These are phyloP conservation scores for Xanthoconium stramineum DNA, from an alignment of 768 basidiomycete species.

Conservation along the genomic window DNA sequence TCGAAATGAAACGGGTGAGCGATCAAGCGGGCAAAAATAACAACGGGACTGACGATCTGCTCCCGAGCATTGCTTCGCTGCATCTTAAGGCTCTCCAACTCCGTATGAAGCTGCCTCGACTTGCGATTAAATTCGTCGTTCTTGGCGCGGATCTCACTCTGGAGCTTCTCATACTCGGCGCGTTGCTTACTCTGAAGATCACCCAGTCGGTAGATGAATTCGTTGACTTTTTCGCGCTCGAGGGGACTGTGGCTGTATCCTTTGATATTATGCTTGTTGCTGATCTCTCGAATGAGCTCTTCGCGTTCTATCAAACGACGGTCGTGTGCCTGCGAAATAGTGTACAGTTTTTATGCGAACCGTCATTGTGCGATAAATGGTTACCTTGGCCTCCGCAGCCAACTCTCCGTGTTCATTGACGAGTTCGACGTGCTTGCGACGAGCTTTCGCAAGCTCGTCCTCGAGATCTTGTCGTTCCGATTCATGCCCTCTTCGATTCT, in stretches of 20 bases:
- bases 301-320: constrained; percentile 70
- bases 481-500: constrained; percentile 45
- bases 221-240: constrained; percentile 65
- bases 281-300: constrained; percentile 65
- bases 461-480: constrained; percentile 59
- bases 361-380: neutral
- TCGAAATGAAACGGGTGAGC: neutral
- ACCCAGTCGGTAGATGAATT: constrained; percentile 65
- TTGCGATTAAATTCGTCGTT: constrained; percentile 66
- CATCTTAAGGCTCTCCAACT: constrained; percentile 50
- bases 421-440: constrained; percentile 53
- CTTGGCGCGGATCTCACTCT: constrained; percentile 57
- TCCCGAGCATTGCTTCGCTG: constrained; percentile 51
- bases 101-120: constrained; percentile 53
- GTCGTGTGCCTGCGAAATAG: constrained; percentile 59
- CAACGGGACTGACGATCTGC: constrained; percentile 48
- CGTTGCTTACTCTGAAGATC: constrained; percentile 63
- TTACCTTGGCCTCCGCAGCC: constrained; percentile 69
- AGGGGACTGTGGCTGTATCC: constrained; percentile 72
- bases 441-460: constrained; percentile 50
- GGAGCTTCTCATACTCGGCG: constrained; percentile 62
- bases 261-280: constrained; percentile 64
- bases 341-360: neutral
- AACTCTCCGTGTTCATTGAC: constrained; percentile 65
- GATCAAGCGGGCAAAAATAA: neutral